Conservation (phyloP, 345 rosid genomes). For the Lagerstroemia speciosa region DNA sequence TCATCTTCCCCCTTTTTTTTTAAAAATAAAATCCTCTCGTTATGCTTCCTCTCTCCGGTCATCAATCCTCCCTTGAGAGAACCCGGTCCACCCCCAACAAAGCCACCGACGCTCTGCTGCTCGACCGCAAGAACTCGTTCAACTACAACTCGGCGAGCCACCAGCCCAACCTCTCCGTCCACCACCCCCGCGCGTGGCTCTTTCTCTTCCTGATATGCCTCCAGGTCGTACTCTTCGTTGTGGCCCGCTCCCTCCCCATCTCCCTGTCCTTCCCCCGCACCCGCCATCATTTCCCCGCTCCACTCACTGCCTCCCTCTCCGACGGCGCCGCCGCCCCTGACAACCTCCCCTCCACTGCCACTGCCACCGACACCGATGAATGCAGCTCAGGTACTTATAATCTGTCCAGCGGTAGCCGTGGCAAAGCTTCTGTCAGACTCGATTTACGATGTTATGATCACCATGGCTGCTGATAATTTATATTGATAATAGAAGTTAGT, state of each 20-base stretch:
- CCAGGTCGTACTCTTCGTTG: slow-evolving; percentile 52
- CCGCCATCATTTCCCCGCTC: slow-evolving; percentile 19
- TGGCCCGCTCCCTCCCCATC: slow-evolving; percentile 36
- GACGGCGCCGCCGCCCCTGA: not conserved
- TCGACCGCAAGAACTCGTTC: slow-evolving; percentile 36
- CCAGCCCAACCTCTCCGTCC: slow-evolving; percentile 25
- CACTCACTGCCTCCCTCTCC: slow-evolving; percentile 5
- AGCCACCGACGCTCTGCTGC: slow-evolving; percentile 18
- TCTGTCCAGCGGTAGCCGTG: too few species aligned
- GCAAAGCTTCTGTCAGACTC: too few species aligned
- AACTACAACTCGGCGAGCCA: slow-evolving; percentile 19
- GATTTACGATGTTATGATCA: too few species aligned
- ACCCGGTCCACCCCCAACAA: slow-evolving; percentile 26
- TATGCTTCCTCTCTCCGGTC: slow-evolving; percentile 23
- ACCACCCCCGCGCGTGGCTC: slow-evolving; percentile 51
- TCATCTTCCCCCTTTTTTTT: too few species aligned
- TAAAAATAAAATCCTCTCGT: slow-evolving; percentile 1
- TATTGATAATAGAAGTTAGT: too few species aligned
- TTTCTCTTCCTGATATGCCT: slow-evolving; percentile 41
- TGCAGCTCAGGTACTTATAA: slow-evolving; percentile 34
- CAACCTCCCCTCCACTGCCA: slow-evolving; percentile 10
- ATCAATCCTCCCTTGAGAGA: slow-evolving; percentile 17
- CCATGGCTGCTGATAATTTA: too few species aligned
- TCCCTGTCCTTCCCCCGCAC: slow-evolving; percentile 19
- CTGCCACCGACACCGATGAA: slow-evolving; percentile 14